Base-by-base conservation (phyloP, 2,329 filamentous ascomycete species). In the Endothia cerciana region DNA sequence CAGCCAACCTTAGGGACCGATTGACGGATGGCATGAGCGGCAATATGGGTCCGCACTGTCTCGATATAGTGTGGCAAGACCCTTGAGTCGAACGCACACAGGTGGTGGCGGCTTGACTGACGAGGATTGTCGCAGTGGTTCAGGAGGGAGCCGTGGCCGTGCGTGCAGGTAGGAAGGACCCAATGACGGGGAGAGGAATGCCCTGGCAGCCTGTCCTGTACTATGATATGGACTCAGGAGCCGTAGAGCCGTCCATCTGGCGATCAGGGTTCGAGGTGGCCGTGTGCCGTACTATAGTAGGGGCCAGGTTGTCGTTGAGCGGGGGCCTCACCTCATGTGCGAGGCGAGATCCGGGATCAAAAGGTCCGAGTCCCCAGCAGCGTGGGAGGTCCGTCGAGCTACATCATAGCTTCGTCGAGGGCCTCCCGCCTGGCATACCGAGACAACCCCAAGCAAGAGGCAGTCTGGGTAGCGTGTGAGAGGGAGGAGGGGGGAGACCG, bases 281-380 rank as follows among this genome's bases (percentile, higher is more conserved):
- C 28, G 30, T 55, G 51, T 51, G 25, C 47, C n/a, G n/a, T n/a
- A n/a, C n/a, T n/a, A 51, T 51, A 22, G 25, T 28, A 5, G 22
- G 51, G 36, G 51, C 30, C 51, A 33, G 51, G 51, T 36, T 33
- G 17, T 36, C 19, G 51, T 36, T 5, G 51, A 55, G 6, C 28
- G 11, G 17, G 51, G 28, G 30, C 15, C n/a, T 36, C 17, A 36
- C 28, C 36, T n/a, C 28, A 55, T 19, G 30, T 33, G 15, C 17
- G 30, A 36, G n/a, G 51, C 51, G 95, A 99, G 75, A 97, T 99
- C 72, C 93, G 95, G 76, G 95, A 98, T 77, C 95, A 99, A 81
- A 99, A 99, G 83, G 93, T 98, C 71, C 91, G 95, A 74, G 95
- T 98, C 36, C 33, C 89, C 51, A 55, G 51, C 51, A 33, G 51